phyloP scores from a whole-genome alignment of 1,284 basidiomycete species.

The Tilletia caries region DNA sequence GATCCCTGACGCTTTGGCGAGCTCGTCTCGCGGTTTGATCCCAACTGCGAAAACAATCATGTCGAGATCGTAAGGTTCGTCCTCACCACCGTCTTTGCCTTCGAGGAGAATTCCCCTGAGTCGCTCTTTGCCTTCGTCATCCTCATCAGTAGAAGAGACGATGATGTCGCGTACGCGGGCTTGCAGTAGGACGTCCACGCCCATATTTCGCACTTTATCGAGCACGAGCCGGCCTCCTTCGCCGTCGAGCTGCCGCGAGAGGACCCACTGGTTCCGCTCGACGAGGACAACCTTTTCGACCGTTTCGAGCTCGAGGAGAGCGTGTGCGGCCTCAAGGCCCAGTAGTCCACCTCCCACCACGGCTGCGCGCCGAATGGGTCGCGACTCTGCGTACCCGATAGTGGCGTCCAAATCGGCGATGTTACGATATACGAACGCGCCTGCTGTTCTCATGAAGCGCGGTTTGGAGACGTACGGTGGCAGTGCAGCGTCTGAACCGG shows the following conservation, averaged over 20 bases:
- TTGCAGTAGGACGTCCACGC: conserved; percentile 64
- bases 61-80: conserved; percentile 50
- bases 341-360: conserved; percentile 72
- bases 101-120: conserved; percentile 43
- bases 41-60: conserved; percentile 51
- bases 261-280: conserved; percentile 64
- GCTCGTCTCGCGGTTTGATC: conserved; percentile 68
- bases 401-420: conserved; percentile 56
- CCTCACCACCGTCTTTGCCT: conserved; percentile 45
- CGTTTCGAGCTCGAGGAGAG: conserved; percentile 65
- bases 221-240: conserved; percentile 70
- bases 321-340: conserved; percentile 72
- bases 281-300: conserved; percentile 60
- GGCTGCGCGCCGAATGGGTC: conserved; percentile 61
- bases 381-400: conserved; percentile 44
- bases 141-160: conserved; percentile 14
- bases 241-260: conserved; percentile 69
- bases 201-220: conserved; percentile 66
- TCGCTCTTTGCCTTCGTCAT: conserved; percentile 23
- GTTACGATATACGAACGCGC: conserved; percentile 72
- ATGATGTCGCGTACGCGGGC: conserved; percentile 59
- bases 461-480: conserved; percentile 63
- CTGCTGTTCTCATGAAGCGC: conserved; percentile 56
- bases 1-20: conserved; percentile 62
- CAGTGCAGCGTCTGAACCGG: conserved; percentile 68